phyloP scores from a whole-genome alignment of 768 basidiomycete genomes.

The Serendipita sp. region DNA sequence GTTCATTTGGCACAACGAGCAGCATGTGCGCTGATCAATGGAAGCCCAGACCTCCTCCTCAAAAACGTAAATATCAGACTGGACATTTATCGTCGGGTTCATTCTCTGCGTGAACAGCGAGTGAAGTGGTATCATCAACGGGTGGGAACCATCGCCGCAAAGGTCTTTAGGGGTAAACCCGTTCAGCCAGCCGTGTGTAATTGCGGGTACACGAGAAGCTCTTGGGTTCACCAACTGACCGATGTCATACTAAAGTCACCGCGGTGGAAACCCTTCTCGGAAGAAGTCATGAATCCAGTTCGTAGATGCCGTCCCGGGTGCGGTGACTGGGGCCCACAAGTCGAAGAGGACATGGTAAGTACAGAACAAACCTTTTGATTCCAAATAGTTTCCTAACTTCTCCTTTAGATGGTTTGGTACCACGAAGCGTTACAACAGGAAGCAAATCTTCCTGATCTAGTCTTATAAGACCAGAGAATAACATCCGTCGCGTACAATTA shows the following conservation, averaged over 20 bases:
- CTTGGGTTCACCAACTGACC: neutral
- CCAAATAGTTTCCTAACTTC: too few species aligned
- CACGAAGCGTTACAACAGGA: neutral
- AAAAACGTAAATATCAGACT: slow-evolving; percentile 1
- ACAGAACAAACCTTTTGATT: too few species aligned
- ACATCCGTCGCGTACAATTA: too few species aligned
- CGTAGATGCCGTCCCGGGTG: neutral
- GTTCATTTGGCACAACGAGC: neutral
- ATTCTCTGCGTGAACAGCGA: neutral
- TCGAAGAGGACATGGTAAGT: neutral
- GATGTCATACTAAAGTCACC: neutral
- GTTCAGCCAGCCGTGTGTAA: neutral
- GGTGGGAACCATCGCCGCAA: neutral
- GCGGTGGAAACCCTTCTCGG: neutral
- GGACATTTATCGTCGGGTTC: neutral
- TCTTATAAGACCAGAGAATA: too few species aligned
- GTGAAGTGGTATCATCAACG: neutral
- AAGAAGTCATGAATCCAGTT: neutral
- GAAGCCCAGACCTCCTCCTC: neutral
- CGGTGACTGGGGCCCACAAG: neutral
- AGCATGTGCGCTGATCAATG: neutral
- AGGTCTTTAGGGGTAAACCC: neutral
- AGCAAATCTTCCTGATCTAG: too few species aligned
- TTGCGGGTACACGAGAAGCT: neutral
- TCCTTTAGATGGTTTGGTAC: neutral